Conservation (phyloP, 495 filamentous ascomycete species). For the Hypoxylon intermedium region DNA sequence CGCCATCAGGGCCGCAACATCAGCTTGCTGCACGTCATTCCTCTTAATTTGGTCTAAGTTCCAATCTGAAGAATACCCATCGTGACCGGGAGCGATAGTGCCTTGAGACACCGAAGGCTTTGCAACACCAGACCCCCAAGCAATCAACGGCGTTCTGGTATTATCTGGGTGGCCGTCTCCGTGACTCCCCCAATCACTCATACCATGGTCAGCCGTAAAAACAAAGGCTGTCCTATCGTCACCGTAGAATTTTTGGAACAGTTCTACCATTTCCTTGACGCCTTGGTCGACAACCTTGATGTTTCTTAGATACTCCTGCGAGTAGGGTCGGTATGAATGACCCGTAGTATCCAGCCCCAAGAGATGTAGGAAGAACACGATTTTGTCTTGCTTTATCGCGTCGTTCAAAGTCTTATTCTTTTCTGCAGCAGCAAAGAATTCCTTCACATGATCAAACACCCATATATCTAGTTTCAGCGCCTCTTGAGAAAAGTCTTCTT, state of each 20-base stretch:
- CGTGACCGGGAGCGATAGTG: conserved; percentile 75
- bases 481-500: conserved; percentile 88
- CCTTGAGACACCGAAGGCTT: conserved; percentile 66
- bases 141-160: conserved; percentile 90
- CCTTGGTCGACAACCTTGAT: conserved; percentile 94
- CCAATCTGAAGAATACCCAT: conserved; percentile 94
- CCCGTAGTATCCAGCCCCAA: conserved; percentile 95
- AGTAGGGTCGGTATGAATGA: conserved; percentile 88
- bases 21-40: conserved; percentile 92
- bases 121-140: conserved; percentile 92
- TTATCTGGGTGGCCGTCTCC: conserved; percentile 98
- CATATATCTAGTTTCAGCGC: conserved; percentile 84
- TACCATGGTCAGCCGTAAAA: conserved; percentile 98
- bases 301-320: conserved; percentile 92
- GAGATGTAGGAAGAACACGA: conserved; percentile 96
- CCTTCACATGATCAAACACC: conserved; percentile 94
- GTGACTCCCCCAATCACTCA: conserved; percentile 98
- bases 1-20: conserved; percentile 95
- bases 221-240: conserved; percentile 93
- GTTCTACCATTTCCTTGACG: conserved; percentile 76
- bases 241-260: conserved; percentile 89
- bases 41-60: conserved; percentile 77
- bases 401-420: conserved; percentile 77
- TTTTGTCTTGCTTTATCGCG: conserved; percentile 78
- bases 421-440: conserved; percentile 79